phyloP scores from a whole-genome alignment of 2,329 filamentous ascomycete species.

The Ascochyta pisi region DNA sequence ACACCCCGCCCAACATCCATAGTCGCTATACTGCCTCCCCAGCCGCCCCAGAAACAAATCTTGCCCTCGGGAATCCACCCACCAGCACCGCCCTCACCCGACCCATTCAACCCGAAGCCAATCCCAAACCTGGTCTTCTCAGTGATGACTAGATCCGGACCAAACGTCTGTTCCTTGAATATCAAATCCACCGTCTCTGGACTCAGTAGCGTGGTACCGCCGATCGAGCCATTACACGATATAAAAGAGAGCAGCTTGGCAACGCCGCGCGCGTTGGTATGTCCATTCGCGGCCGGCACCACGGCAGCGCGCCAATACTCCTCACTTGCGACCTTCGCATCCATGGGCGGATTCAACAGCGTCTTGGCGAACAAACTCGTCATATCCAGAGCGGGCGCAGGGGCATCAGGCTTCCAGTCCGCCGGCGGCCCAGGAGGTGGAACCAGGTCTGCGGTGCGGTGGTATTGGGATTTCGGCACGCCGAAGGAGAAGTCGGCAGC shows the following conservation, averaged over 20 bases:
- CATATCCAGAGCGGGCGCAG: no score
- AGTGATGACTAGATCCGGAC: constrained; percentile 17
- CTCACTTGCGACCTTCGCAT: constrained; percentile 11
- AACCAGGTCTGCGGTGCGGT: constrained; percentile 20
- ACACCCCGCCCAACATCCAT: constrained; percentile 24
- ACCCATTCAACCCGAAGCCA: constrained; percentile 14
- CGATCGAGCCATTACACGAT: constrained; percentile 8
- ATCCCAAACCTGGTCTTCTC: constrained; percentile 15
- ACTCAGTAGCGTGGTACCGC: constrained; percentile 10
- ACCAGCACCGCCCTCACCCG: constrained; percentile 1
- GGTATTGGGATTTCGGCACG: constrained; percentile 8
- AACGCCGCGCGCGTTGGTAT: constrained; percentile 22
- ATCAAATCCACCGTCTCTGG: constrained; percentile 21
- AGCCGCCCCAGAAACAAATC: constrained; percentile 27
- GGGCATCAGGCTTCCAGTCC: neutral
- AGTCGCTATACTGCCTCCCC: constrained; percentile 24
- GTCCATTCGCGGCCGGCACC: constrained; percentile 19
- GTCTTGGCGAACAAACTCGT: constrained; percentile 8
- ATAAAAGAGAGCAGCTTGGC: constrained; percentile 17
- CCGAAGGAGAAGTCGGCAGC: constrained; percentile 30
- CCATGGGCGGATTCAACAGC: constrained; percentile 16
- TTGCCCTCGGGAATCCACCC: constrained; percentile 20
- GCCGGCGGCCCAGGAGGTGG: constrained; percentile 13
- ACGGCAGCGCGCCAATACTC: constrained; percentile 4
- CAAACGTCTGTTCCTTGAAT: constrained; percentile 18